These are phyloP conservation scores for Rhododendron simsii DNA, from an alignment of 148 eudicot species.

Conservation along the genomic window DNA sequence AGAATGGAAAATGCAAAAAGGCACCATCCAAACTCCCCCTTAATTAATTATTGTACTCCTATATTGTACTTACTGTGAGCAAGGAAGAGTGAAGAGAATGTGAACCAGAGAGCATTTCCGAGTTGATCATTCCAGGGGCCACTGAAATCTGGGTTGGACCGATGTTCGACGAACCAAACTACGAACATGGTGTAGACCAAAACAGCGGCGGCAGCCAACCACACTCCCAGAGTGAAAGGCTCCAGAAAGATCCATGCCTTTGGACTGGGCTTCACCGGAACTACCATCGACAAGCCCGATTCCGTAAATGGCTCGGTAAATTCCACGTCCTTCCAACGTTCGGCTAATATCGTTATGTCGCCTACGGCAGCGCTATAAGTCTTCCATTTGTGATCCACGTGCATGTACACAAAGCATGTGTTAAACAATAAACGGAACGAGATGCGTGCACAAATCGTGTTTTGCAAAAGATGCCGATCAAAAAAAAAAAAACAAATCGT, in stretches of 20 bases:
- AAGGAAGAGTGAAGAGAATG: slow-evolving; percentile 28
- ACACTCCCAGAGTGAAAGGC: slow-evolving; percentile 30
- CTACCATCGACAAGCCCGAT: slow-evolving; percentile 28
- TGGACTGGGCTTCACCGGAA: slow-evolving; percentile 6
- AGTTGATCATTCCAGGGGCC: slow-evolving; percentile 29
- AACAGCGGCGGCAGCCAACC: slow-evolving; percentile 20
- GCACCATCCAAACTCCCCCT: no score
- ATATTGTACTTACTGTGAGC: slow-evolving; percentile 32
- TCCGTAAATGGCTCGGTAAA: slow-evolving; percentile 27
- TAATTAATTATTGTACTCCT: neutral
- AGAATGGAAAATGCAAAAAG: no score
- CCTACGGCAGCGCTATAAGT: slow-evolving; percentile 33
- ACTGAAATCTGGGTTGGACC: slow-evolving; percentile 18
- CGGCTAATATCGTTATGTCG: slow-evolving; percentile 30
- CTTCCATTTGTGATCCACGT: neutral
- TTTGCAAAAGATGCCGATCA: no score
- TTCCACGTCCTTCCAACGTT: slow-evolving; percentile 21
- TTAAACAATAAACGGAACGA: no score
- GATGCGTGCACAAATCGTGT: no score
- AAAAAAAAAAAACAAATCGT: no score
- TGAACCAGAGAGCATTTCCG: slow-evolving; percentile 26
- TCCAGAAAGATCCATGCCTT: slow-evolving; percentile 30
- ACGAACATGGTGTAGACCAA: slow-evolving; percentile 25
- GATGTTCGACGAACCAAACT: slow-evolving; percentile 32
- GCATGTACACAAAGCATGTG: no score